These are phyloP conservation scores for Exophiala aquamarina DNA, from an alignment of 2,329 filamentous ascomycete species.

Conservation along the genomic window DNA sequence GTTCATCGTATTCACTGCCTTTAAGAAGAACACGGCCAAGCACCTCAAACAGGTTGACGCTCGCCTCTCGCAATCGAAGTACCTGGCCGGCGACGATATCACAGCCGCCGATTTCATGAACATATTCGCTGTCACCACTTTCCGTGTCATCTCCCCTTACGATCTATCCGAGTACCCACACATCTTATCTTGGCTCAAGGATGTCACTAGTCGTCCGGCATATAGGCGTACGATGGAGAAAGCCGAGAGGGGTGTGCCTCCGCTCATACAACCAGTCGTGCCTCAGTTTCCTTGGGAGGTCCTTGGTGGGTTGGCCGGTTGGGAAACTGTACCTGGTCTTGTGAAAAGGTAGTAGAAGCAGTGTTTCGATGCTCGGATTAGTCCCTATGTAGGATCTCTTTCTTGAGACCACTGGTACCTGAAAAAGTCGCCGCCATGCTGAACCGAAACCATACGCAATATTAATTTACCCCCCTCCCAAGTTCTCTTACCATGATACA, in stretches of 20 bases:
- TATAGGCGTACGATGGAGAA: too few relatives aligned
- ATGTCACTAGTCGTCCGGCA: too few relatives aligned
- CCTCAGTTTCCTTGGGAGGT: slow-evolving; percentile 25
- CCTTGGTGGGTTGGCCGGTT: slow-evolving; percentile 41
- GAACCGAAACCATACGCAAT: too few relatives aligned
- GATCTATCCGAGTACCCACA: slow-evolving; percentile 43
- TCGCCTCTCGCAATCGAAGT: slow-evolving; percentile 35
- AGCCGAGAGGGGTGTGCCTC: not conserved
- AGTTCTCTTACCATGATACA: too few relatives aligned
- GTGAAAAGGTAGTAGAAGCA: not conserved
- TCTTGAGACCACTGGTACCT: too few relatives aligned
- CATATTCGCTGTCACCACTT: slow-evolving; percentile 61
- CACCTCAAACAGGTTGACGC: slow-evolving; percentile 34
- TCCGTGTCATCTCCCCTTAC: slow-evolving; percentile 54
- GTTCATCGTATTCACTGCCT: too few relatives aligned
- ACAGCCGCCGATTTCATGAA: slow-evolving; percentile 67
- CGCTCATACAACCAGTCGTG: not conserved
- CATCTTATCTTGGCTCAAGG: slow-evolving; percentile 46
- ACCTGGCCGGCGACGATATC: slow-evolving; percentile 54
- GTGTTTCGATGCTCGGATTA: not conserved
- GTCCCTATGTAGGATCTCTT: too few relatives aligned
- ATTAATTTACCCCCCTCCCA: too few relatives aligned
- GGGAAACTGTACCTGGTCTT: not conserved
- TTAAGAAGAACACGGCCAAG: slow-evolving; percentile 32
- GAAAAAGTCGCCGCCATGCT: too few relatives aligned